phyloP scores from a whole-genome alignment of 2,329 filamentous ascomycete species.

The Parastagonospora nodorum region DNA sequence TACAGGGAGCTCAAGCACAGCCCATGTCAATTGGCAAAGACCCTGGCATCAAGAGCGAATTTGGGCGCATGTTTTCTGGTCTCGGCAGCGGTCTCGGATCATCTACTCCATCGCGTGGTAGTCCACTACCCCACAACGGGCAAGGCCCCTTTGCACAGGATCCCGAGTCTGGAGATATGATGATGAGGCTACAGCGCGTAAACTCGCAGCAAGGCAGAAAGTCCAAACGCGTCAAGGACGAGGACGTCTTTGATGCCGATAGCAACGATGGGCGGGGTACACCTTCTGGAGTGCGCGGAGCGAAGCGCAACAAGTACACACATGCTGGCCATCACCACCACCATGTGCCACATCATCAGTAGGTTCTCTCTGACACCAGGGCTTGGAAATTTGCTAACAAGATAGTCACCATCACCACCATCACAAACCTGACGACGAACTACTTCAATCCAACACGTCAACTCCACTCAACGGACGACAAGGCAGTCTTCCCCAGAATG shows the following conservation, averaged over 20 bases:
- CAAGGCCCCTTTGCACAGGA: constrained; percentile 32
- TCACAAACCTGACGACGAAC: constrained; percentile 59
- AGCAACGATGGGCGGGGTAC: constrained; percentile 67
- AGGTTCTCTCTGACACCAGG: constrained; percentile 32
- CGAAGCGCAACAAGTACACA: constrained; percentile 64
- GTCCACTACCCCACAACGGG: constrained; percentile 51
- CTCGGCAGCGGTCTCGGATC: constrained; percentile 73
- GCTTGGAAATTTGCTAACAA: constrained; percentile 21
- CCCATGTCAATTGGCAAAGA: constrained; percentile 79
- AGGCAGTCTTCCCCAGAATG: constrained; percentile 38
- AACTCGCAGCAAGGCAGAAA: constrained; percentile 47
- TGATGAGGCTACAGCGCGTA: constrained; percentile 38
- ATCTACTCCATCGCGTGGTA: constrained; percentile 59
- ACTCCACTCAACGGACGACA: constrained; percentile 29
- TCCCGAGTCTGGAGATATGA: constrained; percentile 36
- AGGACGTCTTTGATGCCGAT: constrained; percentile 71
- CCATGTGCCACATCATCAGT: constrained; percentile 55
- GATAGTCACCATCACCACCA: constrained; percentile 61
- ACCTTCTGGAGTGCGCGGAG: constrained; percentile 66
- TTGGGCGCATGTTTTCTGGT: constrained; percentile 94
- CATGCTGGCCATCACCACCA: constrained; percentile 66
- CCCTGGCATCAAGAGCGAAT: constrained; percentile 90
- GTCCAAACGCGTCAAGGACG: constrained; percentile 73
- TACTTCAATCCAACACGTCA: constrained; percentile 25
- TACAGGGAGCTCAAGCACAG: constrained; percentile 87